Base-by-base conservation (phyloP, 768 basidiomycete genomes). In the Rhodotorula toruloides region DNA sequence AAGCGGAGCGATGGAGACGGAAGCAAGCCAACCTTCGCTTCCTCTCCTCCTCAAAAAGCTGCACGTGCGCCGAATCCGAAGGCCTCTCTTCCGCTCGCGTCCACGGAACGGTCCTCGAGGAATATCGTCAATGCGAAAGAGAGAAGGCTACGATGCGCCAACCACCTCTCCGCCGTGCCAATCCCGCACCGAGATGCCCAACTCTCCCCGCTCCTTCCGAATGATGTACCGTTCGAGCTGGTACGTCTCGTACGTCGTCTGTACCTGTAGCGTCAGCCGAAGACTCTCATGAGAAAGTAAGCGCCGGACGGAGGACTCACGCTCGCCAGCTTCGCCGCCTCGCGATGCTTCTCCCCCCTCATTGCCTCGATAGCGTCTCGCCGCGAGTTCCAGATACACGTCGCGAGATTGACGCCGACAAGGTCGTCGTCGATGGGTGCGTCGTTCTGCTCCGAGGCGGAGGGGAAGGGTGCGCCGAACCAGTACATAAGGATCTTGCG, bases 331-430 rank as follows among this genome's bases (percentile, higher is more conserved):
- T 81, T 83, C 86, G 90, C 90, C 3, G 93, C 94, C 44, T 82
- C 82, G 61, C 87, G 82, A 74, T 97, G 94, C 63, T 87, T 82
- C 21, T 90, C 90, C 11, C 86, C 83, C 0, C 85, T 83, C 71
- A 85, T 90, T 1, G 92, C 92, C 7, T 85, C 85, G 34, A 86
- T 79, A 8, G 93, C 94, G 67, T 91, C 87, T 71, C 83, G 83
- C 11, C 92, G 85, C 47, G 88, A 90, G 78, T 88, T 86, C 93
- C 94, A 98, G 47, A 98, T 87, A 79, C 93, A 97, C 25, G 92
- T 96, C 13, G 93, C 91, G 59, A 96, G 84, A 77, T 97, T 97
- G 78, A 55, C 59, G 17, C 39, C 62, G 44, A 12, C 58, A 42
- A 61, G 59, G 63, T n/a, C 25, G 34, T 36, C 34, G 52, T 53